Base-by-base conservation (phyloP, 2,329 filamentous ascomycete genomes). In the Capronia coronata region DNA sequence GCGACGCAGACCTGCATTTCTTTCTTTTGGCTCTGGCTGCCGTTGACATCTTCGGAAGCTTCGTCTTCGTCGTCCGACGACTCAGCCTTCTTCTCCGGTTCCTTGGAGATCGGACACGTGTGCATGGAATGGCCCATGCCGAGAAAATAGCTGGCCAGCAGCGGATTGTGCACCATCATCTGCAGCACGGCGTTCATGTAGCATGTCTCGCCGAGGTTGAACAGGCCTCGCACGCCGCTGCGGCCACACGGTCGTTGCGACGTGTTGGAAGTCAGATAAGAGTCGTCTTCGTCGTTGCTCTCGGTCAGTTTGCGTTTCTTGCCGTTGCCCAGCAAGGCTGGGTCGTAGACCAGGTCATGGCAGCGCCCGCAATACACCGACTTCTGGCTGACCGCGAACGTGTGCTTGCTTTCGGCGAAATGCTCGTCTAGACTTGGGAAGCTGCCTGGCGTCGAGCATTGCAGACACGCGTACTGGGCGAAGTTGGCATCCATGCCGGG, bases 141-240 rank as follows among this genome's bases (percentile, higher is more conserved):
- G 4, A 98, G 82, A 66, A 95, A 97, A 68, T 87, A 97, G 60
- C 91, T 90, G 52, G 87, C 83, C 23, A 98, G 78, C 38, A 96
- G 77, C 0, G 91, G 91, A 64, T 97, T 96, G 71, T 96, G 91
- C 47, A 97, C 79, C 60, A 98, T 82, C 49, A 86, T 89, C 67
- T 97, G 93, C 13, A 98, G 75, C 41, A 97, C 89, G 23, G 96
- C 91, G 61, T 93, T 94, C 77, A 97, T 91, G 69, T 96, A 98
- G 72, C 91, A 98, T 9, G 93, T 97, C 51, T 94, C 89, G n/a
- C 91, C 93, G 66, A 95, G 91, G 64, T 97, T 98, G 69, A 94
- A 96, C 53, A 98, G 84, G 25, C 91, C 91, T 29, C 93, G 82
- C 32, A 96, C 79, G 8, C 93, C 91, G 59, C 85, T 89, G 14